Base-by-base conservation (phyloP, 2,329 filamentous ascomycete species). In the Paraphoma sp. region DNA sequence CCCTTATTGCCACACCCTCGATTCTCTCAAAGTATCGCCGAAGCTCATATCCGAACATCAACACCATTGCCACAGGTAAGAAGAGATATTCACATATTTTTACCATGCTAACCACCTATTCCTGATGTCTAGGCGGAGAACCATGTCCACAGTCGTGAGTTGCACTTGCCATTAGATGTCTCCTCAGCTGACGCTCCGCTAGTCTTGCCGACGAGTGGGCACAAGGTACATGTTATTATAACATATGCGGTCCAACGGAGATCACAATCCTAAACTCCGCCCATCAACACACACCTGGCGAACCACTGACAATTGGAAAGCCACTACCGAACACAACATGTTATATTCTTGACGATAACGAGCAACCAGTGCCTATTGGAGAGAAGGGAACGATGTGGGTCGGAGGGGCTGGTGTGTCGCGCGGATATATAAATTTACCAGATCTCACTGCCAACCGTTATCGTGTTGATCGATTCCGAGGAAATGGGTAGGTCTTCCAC, bases 221-320 rank as follows among this genome's bases (percentile, higher is more conserved):
- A 12, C 73, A 77, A 3, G 71, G 80, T 76, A 59, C 62, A 14
- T 45, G 44, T 31, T 74, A 70, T 44, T 73, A 70, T 78, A 87
- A 87, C 71, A 82, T 83, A 61, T 87, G 84, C 63, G 85, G 85
- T 2, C 84, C 85, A 1, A 86, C 85, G 0, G 85, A 87, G 67
- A 83, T 84, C 12, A 87, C 83, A 1, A 85, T 87, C 48, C 79
- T 87, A 51, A 86, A 87, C 69, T 85, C 84, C 5, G 83, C 84
- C 71, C 80, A 84, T 51, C 75, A 75, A 40, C 84, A 87, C 63
- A 65, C 74, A 16, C 73, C 77, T 0, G 83, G 83, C 2, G 69
- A 75, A 36, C 71, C 74, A 1, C 67, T 87, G 3, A 82, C 83
- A 0, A 86, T 87, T 57, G 85, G 85, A 5, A 77, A 68, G 31